Base-by-base conservation (phyloP, 2,329 filamentous ascomycete species). In the Colletotrichum sp. region DNA sequence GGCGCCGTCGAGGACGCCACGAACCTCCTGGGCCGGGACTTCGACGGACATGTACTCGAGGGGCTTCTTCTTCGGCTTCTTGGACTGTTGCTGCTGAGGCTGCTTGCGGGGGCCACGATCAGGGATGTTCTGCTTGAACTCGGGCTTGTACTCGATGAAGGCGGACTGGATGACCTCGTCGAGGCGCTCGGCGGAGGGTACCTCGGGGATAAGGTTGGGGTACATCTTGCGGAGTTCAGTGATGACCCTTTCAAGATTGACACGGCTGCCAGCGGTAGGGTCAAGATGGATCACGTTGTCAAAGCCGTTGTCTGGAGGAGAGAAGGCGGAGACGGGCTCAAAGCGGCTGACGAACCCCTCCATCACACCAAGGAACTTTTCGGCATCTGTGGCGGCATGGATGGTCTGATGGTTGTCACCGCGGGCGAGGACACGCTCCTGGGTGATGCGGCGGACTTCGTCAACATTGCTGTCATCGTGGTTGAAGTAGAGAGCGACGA, bases 361-460 rank as follows among this genome's bases (percentile, higher is more conserved):
- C 97, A 99, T 99, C 80, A 99, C 98, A 7, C 92, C 91, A 63
- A 97, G 88, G 71, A 97, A 95, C 83, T 98, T 96, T 21, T 89
- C 86, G 63, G 88, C 85, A 60, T 94, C 91, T 72, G 94, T 94
- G 61, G 92, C 94, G 13, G 96, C 96, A 81, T 97, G 96, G 75
- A 99, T 99, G 1, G 97, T 99, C 85, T 99, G 97, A 83, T 99
- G 97, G 81, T 99, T 99, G 84, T 99, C 96, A 16, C 97, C 97
- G 26, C 97, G 94, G 8, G 92, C 90, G 24, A 98, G 87, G 1
- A 99, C 95, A 66, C 97, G 93, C 77, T 93, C 90, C 73, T 92
- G 93, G 1, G 96, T 98, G 30, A 96, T 89, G 72, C 91, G 87
- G 60, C 94, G 91, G 77, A 99, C 95, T 36, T 91, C 88, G 66